These are phyloP conservation scores for Capsicum baccatum DNA, from an alignment of 257 asterid genomes.

Conservation along the genomic window DNA sequence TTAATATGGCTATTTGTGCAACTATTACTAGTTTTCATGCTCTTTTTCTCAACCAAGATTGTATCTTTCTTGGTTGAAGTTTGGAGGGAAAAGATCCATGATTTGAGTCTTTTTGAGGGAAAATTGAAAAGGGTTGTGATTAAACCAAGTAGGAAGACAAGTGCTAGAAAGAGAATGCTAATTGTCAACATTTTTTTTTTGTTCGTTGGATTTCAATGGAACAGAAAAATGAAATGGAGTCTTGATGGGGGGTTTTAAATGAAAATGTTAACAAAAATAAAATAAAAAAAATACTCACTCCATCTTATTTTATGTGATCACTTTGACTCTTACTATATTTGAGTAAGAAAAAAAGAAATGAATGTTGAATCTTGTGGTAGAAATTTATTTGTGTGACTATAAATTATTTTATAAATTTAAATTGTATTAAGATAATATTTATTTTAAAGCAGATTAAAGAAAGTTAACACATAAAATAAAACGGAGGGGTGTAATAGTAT, in stretches of 20 bases:
- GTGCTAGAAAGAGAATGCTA: slow-evolving; percentile 46
- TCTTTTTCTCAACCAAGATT: slow-evolving; percentile 6
- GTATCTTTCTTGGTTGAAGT: slow-evolving; percentile 20
- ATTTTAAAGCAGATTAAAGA: too few species aligned
- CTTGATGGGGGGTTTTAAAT: not conserved
- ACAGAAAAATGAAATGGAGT: slow-evolving; percentile 16
- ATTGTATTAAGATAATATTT: too few species aligned
- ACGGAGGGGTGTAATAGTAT: too few species aligned
- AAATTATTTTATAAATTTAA: too few species aligned
- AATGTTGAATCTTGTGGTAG: too few species aligned
- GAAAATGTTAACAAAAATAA: too few species aligned
- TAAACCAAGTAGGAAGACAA: slow-evolving; percentile 62
- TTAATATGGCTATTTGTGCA: not conserved
- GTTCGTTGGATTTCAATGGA: slow-evolving; percentile 15
- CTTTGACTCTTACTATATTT: too few species aligned
- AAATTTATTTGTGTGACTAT: too few species aligned
- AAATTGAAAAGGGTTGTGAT: slow-evolving; percentile 41
- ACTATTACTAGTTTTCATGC: not conserved
- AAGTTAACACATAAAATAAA: too few species aligned
- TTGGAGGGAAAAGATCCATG: slow-evolving; percentile 41
- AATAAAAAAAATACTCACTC: too few species aligned
- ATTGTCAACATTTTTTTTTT: slow-evolving; percentile 32
- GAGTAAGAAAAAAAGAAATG: too few species aligned
- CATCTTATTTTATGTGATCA: too few species aligned
- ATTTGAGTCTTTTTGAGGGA: slow-evolving; percentile 48